Base-by-base conservation (phyloP, 345 rosid species). In the Lepidium aucheri region DNA sequence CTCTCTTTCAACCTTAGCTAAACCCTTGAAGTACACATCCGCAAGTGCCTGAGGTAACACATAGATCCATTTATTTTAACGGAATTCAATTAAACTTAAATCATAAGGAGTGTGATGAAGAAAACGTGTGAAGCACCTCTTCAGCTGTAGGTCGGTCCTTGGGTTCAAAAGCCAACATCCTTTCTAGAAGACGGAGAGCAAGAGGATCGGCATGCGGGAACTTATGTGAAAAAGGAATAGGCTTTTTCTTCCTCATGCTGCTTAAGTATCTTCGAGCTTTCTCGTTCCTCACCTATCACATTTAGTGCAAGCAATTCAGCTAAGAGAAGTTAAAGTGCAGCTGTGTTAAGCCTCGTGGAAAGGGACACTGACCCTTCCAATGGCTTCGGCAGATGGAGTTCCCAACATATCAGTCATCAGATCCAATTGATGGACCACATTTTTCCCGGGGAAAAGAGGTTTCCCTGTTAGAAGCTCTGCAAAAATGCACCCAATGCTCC, bases 401-500 rank as follows among this genome's bases (percentile, higher is more conserved):
- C 98, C 98, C 86, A 92, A 60, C 67, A 87, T 80, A 73, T 92
- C 98, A 42, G 98, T 92, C 90, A 92, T 89, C 76, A 92, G 74
- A 76, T 92, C 98, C 81, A 92, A 68, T 61, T 92, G 98, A 76
- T 92, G 97, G 36, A 92, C 98, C 7, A 92, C 98, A 55, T 92
- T 92, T 82, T 92, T 89, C 63, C 98, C 97, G 11, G 98, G 98
- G 78, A 92, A 92, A 53, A 92, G 89, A 62, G 97, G 97, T 61
- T 87, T 92, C 61, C 98, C 98, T 1, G 97, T 92, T 71, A 89
- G 73, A 56, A 92, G 96, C 77, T 92, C 98, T 5, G 98, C 83
- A 74, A 92, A 92, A 68, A 92, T 92, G 85, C 98, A 92, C 39
- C 98, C 97, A 12, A 92, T 89, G 77, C 98, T 92, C 96, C 98